Conservation (phyloP, 805 yeast genomes). For the Candida dajiaensis region DNA sequence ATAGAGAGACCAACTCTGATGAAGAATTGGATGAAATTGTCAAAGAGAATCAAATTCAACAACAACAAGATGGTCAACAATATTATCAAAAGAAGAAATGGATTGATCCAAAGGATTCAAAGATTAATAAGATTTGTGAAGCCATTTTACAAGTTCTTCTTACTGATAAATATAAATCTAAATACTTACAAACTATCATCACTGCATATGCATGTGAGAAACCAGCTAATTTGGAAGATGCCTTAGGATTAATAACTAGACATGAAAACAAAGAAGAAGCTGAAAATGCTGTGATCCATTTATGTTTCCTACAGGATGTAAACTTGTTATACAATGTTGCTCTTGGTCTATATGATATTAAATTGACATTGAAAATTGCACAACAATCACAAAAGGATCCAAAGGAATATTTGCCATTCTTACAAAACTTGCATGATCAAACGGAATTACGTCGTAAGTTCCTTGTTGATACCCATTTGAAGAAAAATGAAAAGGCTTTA, state of each 20-base stretch:
- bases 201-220: conserved; percentile 90
- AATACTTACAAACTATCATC: conserved; percentile 68
- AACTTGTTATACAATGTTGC: conserved; percentile 75
- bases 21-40: conserved; percentile 26
- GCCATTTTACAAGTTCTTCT: conserved; percentile 54
- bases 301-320: conserved; percentile 88
- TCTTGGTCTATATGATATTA: conserved; percentile 75
- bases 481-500: conserved; percentile 63
- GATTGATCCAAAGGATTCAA: conserved; percentile 38
- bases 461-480: conserved; percentile 72
- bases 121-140: conserved; percentile 74
- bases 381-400: conserved; percentile 98
- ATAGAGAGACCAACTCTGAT: conserved; percentile 57
- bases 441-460: conserved; percentile 62
- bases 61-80: conserved; percentile 29
- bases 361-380: conserved; percentile 76
- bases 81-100: conserved; percentile 31
- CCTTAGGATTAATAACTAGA: conserved; percentile 56
- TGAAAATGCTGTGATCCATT: conserved; percentile 68
- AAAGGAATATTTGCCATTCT: conserved; percentile 89
- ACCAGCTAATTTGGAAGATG: conserved; percentile 80
- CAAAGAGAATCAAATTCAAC: conserved; percentile 25
- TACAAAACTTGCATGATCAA: conserved; percentile 71
- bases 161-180: conserved; percentile 41
- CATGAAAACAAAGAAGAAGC: conserved; percentile 40